phyloP scores from a whole-genome alignment of 345 rosid genomes.

The Brassica napus region DNA sequence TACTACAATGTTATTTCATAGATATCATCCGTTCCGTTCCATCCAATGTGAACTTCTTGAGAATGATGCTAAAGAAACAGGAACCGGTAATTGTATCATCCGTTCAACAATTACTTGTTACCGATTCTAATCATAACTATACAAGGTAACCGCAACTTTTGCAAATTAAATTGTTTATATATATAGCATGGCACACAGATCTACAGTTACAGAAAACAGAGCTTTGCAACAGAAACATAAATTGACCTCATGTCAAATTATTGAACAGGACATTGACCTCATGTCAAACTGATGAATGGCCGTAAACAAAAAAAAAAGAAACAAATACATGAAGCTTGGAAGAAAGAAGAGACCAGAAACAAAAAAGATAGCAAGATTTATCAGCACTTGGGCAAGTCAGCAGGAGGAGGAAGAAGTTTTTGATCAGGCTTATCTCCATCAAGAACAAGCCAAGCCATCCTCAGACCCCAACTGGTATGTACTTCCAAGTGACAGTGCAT shows the following conservation, averaged over 20 bases:
- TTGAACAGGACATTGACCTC: neutral
- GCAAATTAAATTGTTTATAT: neutral
- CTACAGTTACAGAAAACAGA: neutral
- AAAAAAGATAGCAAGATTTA: neutral
- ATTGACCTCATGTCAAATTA: constrained; percentile 2
- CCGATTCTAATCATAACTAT: neutral
- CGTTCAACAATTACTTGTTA: neutral
- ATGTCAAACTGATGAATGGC: neutral
- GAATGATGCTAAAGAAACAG: neutral
- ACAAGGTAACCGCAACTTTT: neutral
- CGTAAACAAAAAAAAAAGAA: neutral
- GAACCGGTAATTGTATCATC: too few relatives aligned
- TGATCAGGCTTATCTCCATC: neutral
- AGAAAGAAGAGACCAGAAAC: neutral
- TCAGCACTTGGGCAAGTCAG: neutral
- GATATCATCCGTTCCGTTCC: too few relatives aligned
- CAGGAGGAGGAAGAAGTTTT: neutral
- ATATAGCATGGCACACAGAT: neutral
- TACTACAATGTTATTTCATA: too few relatives aligned
- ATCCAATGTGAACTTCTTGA: neutral
- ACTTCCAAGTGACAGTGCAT: neutral
- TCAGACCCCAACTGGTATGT: neutral
- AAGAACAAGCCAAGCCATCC: neutral
- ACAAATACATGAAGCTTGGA: neutral
- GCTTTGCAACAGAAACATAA: neutral